A percentile compares a stretch with the other conserved stretches of the same genome.
Evolutionary conservation across 805 yeast genomes (phyloP).

Genomic region (Yueomyces sp.): DNA sequence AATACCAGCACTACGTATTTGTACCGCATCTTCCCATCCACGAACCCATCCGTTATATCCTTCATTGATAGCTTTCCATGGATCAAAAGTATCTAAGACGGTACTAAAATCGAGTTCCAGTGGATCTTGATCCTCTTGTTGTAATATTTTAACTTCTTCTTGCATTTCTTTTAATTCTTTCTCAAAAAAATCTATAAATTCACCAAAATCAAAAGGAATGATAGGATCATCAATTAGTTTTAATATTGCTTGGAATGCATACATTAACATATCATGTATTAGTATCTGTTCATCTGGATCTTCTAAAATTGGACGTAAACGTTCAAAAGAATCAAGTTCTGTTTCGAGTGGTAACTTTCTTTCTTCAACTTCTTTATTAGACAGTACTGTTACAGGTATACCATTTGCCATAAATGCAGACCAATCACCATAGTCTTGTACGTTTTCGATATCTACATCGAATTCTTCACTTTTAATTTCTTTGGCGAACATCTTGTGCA

Average conservation of each 20-base stretch:
- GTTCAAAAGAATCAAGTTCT: conserved; percentile 51
- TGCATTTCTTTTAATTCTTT: conserved; percentile 33
- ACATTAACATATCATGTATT: conserved; percentile 42
- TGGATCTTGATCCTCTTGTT: conserved; percentile 6
- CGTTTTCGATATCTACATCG: conserved; percentile 13
- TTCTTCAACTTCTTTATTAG: conserved; percentile 9
- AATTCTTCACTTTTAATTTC: neutral
- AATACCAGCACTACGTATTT: conserved; percentile 36
- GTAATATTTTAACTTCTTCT: neutral
- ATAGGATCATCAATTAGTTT: conserved; percentile 62
- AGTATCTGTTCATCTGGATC: conserved; percentile 37
- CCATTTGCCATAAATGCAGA: conserved; percentile 55
- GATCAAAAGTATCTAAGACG: conserved; percentile 20
- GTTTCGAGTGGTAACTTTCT: conserved; percentile 45
- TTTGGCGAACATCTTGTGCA: conserved; percentile 33
- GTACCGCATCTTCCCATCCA: conserved; percentile 50
- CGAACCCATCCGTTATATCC: conserved; percentile 41
- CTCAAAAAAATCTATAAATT: conserved; percentile 32
- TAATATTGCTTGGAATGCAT: conserved; percentile 40
- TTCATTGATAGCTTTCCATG: conserved; percentile 31
- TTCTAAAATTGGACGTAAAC: conserved; percentile 29
- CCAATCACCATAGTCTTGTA: conserved; percentile 44
- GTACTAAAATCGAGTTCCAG: conserved; percentile 17
- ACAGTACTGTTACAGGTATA: conserved; percentile 26
- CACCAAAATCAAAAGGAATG: conserved; percentile 50